A percentile compares a stretch with the other conserved stretches of the same genome.
phyloP scores from a whole-genome alignment of 305 asterid genomes.

The Fraxinus greggii region DNA sequence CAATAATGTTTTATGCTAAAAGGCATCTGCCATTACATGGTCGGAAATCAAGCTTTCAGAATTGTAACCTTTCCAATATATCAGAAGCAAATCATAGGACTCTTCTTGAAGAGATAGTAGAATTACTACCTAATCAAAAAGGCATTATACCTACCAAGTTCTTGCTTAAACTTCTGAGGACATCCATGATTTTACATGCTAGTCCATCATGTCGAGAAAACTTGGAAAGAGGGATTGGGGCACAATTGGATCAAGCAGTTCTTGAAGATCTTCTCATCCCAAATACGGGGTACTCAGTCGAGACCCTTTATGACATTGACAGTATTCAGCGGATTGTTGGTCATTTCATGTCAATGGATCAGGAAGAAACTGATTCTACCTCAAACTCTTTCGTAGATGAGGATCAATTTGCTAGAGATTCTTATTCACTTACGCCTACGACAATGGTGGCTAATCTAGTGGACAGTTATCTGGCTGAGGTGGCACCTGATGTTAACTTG shows the following conservation, averaged over 20 bases:
- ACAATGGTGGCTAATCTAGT: slow-evolving; percentile 41
- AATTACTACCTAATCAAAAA: slow-evolving; percentile 43
- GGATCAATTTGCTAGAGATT: slow-evolving; percentile 23
- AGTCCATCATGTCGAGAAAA: slow-evolving; percentile 29
- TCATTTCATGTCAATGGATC: slow-evolving; percentile 41
- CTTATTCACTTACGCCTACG: slow-evolving; percentile 20
- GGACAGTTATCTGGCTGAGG: slow-evolving; percentile 49
- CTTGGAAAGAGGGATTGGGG: slow-evolving; percentile 45
- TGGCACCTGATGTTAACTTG: slow-evolving; percentile 49
- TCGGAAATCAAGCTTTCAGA: slow-evolving; percentile 23
- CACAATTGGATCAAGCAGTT: slow-evolving; percentile 41
- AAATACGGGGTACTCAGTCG: slow-evolving; percentile 32
- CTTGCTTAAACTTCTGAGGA: slow-evolving; percentile 37
- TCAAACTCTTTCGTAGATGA: slow-evolving; percentile 23
- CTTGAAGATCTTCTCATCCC: slow-evolving; percentile 49
- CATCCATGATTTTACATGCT: slow-evolving; percentile 37
- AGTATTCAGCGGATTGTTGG: slow-evolving; percentile 45
- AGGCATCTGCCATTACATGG: slow-evolving; percentile 37
- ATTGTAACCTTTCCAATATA: slow-evolving; percentile 5
- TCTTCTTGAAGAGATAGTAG: slow-evolving; percentile 43
- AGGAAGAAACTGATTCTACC: slow-evolving; percentile 20
- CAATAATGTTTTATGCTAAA: slow-evolving; percentile 38
- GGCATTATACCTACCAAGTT: slow-evolving; percentile 37
- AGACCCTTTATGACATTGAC: slow-evolving; percentile 48
- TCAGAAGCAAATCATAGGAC: slow-evolving; percentile 40